phyloP scores from a whole-genome alignment of 164 flowering plant species.

The Akebia trifoliata region DNA sequence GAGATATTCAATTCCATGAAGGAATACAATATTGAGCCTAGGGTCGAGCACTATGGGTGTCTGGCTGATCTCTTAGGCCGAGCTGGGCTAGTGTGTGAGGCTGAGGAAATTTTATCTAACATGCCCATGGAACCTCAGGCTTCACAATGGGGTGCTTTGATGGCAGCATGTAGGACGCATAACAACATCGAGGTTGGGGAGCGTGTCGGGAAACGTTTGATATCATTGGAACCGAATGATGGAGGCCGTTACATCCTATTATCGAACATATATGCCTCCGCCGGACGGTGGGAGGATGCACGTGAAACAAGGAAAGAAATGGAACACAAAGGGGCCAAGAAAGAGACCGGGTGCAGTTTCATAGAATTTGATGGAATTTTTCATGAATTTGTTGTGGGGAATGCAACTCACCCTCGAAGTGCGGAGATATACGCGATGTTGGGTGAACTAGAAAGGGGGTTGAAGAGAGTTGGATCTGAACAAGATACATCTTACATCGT shows the following conservation, averaged over 20 bases:
- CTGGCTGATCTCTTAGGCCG: constrained; percentile 18
- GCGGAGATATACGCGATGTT: constrained; percentile 12
- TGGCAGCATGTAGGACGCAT: constrained; percentile 16
- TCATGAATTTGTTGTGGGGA: constrained; percentile 18
- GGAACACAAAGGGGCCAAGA: constrained; percentile 18
- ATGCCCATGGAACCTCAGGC: constrained; percentile 21
- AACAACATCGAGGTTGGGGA: constrained; percentile 17
- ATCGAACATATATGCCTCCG: constrained; percentile 15
- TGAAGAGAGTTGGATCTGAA: constrained; percentile 2
- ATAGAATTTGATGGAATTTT: constrained; percentile 10
- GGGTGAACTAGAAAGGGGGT: constrained; percentile 6
- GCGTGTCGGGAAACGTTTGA: constrained; percentile 14
- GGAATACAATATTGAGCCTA: constrained; percentile 7
- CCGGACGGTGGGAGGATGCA: constrained; percentile 19
- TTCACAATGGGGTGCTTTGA: constrained; percentile 17
- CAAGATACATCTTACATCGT: background rate
- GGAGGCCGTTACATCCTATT: constrained; percentile 19
- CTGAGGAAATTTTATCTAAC: constrained; percentile 8
- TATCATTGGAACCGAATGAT: constrained; percentile 14
- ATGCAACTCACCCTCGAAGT: constrained; percentile 5
- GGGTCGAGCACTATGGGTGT: constrained; percentile 19
- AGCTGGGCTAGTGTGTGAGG: constrained; percentile 16
- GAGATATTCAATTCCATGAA: constrained; percentile 16
- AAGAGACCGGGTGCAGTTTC: constrained; percentile 20
- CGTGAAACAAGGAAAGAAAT: constrained; percentile 11